Evolutionary conservation across 2,329 filamentous ascomycete genomes (phyloP).

Genomic region (Pseudogymnoascus sp.): DNA sequence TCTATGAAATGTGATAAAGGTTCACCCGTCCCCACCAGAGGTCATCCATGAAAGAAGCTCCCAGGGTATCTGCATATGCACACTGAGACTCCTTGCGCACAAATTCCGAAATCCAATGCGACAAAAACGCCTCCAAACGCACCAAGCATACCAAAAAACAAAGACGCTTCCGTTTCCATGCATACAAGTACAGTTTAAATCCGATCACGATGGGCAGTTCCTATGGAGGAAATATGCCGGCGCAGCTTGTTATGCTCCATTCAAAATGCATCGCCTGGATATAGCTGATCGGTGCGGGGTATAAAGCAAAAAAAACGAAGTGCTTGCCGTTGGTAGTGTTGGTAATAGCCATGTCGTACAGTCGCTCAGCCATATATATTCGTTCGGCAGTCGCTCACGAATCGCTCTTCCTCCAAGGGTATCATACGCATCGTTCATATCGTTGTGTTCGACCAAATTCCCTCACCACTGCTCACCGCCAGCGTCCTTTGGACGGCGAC

Average conservation of each 20-base stretch:
- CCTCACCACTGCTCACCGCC: not conserved
- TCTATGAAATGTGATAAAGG: not conserved
- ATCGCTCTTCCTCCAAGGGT: not conserved
- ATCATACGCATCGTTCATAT: constrained; percentile 8
- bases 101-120: constrained; percentile 3
- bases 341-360: not conserved
- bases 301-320: not conserved
- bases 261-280: constrained; percentile 1
- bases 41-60: not conserved
- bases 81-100: constrained; percentile 6
- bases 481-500: not conserved
- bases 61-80: constrained; percentile 8
- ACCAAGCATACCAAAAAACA: not conserved
- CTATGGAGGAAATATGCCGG: not conserved
- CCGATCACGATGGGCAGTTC: not conserved
- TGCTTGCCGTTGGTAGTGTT: not conserved
- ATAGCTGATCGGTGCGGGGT: constrained; percentile 1
- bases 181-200: constrained; percentile 3
- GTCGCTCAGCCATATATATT: not conserved
- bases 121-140: not conserved
- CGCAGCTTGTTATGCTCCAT: not conserved
- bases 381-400: not conserved
- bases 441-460: not conserved
- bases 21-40: not conserved
- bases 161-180: not conserved